Evolutionary conservation across 2,329 filamentous ascomycete species (phyloP).

Genomic region (Venturia effusa): DNA sequence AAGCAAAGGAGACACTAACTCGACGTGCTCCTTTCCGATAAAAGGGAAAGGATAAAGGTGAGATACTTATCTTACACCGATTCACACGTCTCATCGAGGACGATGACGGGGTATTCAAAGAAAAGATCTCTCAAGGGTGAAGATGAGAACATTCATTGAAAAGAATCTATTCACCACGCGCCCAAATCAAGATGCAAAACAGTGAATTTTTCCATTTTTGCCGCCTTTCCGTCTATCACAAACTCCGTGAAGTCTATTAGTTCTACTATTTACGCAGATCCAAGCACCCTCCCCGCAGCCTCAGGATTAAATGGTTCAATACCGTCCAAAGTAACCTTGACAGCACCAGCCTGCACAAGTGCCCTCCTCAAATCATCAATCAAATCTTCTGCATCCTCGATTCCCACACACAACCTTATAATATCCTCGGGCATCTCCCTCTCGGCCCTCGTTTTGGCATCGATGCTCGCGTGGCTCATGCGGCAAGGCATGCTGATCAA

Average conservation of each 20-base stretch:
- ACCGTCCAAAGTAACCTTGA: conserved; percentile 73
- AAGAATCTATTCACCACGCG: too few relatives aligned
- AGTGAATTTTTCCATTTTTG: too few relatives aligned
- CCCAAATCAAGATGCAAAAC: too few relatives aligned
- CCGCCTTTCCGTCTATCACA: too few relatives aligned
- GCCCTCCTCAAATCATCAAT: conserved; percentile 88
- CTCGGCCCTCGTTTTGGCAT: conserved; percentile 82
- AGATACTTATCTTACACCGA: too few relatives aligned
- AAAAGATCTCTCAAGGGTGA: too few relatives aligned
- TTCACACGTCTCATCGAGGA: too few relatives aligned
- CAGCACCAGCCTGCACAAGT: conserved; percentile 87
- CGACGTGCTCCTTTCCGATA: too few relatives aligned
- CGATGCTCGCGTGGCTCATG: conserved; percentile 98
- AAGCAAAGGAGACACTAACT: too few relatives aligned
- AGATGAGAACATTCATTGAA: too few relatives aligned
- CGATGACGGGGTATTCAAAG: too few relatives aligned
- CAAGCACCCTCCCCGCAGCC: neutral
- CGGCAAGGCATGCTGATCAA: conserved; percentile 98
- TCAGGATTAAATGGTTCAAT: conserved; percentile 36
- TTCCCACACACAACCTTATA: conserved; percentile 89
- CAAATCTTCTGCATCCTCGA: conserved; percentile 84
- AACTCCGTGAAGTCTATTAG: neutral
- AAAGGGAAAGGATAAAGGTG: too few relatives aligned
- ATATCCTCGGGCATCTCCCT: conserved; percentile 93
- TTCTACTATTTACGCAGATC: neutral